Evolutionary conservation across 1,284 basidiomycete species (phyloP), one percentile per base, ranked within the genome.

Genomic region (Fomitopsis pinicola): DNA sequence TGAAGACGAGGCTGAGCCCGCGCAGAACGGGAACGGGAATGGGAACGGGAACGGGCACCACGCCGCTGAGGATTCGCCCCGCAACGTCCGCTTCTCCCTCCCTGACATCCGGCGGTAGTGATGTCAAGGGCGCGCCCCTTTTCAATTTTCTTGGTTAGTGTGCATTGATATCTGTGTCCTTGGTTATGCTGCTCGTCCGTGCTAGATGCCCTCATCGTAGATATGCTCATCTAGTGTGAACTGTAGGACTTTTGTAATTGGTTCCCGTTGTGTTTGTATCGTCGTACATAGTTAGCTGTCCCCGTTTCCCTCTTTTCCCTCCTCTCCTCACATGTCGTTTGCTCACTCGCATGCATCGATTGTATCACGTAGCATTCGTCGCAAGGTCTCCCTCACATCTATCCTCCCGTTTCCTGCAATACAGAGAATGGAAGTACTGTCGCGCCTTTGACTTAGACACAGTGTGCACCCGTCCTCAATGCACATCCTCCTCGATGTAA

Each of bases 1-100:
- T 19, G 68, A 68, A 15, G 63, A 59, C 9, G 64, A 67, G 58
- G 53, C n/a, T 9, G 63, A 64, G 17, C 35, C 35, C 33, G 12
- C 22, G 35, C 35, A 54, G 9, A 54, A n/a, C n/a, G 28, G 26
- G 48, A 26, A 33, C 26, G 15, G 36, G 30, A 61, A 60, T 14
- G 62, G 64, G 30, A 33, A 33, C 30, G 30, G 26, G 28, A 26
- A 33, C 26, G 15, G 36, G n/a, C 52, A 54, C 22, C 52, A 54
- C 2, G 33, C 52, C 7, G 22, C 22, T 22, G 52, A 54, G 12
- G 66, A 66, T 50, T 69, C 68, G 52, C 67, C 68, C 45, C 62
- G 62, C 61, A 64, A 61, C 57, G 70, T 72, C 58, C 64, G 71
- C 50, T 71, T 72, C 62, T 67, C 63, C 60, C 59, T 71, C 45